phyloP scores from a whole-genome alignment of 2,329 filamentous ascomycete species.

The Ophiostoma angusticollis region DNA sequence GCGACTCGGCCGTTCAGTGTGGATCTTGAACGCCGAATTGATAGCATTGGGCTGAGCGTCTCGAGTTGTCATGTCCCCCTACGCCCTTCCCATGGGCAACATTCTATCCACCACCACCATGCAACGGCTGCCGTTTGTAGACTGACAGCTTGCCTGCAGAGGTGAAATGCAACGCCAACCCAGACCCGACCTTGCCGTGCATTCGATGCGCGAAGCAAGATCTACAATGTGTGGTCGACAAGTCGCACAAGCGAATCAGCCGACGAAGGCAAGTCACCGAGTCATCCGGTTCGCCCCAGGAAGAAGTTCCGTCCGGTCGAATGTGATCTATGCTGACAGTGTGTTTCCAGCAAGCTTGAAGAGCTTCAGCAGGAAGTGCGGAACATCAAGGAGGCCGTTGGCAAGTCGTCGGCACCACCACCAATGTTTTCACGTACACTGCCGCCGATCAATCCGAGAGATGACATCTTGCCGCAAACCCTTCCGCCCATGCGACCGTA shows the following conservation, averaged over 20 bases:
- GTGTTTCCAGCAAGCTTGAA: conserved; percentile 37
- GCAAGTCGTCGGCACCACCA: conserved; percentile 13
- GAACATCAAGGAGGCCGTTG: conserved; percentile 40
- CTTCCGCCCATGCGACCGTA: conserved; percentile 13
- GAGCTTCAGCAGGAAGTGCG: conserved; percentile 41
- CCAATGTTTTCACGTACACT: conserved; percentile 14
- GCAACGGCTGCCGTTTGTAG: too few relatives aligned
- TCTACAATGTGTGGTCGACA: conserved; percentile 15
- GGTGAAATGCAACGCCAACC: conserved; percentile 15
- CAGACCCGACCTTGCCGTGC: conserved; percentile 12
- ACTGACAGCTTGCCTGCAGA: conserved; percentile 8
- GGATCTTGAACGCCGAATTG: not conserved
- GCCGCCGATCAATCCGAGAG: conserved; percentile 12
- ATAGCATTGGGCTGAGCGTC: not conserved
- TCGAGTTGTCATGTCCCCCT: not conserved
- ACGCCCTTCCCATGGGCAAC: too few relatives aligned
- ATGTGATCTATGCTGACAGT: conserved; percentile 1
- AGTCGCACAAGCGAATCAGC: conserved; percentile 14
- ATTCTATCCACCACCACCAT: too few relatives aligned
- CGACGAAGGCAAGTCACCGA: conserved; percentile 13
- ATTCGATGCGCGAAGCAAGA: conserved; percentile 14
- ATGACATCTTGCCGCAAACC: conserved; percentile 10
- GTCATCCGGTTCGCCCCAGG: too few relatives aligned
- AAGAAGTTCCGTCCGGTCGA: too few relatives aligned
- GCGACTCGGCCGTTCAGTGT: conserved; percentile 1